phyloP scores from a whole-genome alignment of 179 eudicot genomes.

The Gypsophila paniculata region DNA sequence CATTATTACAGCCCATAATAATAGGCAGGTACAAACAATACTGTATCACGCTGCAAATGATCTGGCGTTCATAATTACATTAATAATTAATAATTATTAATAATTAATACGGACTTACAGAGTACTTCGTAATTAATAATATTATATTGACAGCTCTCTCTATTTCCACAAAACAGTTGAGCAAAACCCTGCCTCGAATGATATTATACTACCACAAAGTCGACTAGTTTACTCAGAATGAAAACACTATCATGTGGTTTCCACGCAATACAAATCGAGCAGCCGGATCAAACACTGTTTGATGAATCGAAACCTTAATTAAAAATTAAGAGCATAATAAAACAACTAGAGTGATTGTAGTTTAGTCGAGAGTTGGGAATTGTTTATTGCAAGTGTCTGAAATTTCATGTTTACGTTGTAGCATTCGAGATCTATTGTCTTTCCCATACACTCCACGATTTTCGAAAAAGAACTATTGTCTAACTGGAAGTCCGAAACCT shows the following conservation, averaged over 20 bases:
- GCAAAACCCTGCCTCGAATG: slow-evolving; percentile 1
- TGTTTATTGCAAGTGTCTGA: slow-evolving; percentile 15
- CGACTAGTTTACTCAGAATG: background rate
- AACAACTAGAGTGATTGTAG: slow-evolving; percentile 28
- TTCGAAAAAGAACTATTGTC: background rate
- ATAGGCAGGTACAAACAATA: slow-evolving; percentile 7
- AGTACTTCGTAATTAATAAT: background rate
- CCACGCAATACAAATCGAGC: slow-evolving; percentile 27
- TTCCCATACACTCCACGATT: background rate
- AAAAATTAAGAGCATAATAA: background rate
- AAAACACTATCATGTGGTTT: slow-evolving; percentile 30
- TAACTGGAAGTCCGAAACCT: background rate
- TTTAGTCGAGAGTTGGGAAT: slow-evolving; percentile 5
- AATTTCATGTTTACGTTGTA: background rate
- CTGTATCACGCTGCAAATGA: no score
- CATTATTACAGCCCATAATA: background rate
- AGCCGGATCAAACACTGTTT: background rate
- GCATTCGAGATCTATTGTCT: slow-evolving; percentile 15
- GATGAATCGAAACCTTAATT: background rate
- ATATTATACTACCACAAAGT: background rate
- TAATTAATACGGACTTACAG: no score
- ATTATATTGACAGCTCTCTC: slow-evolving; percentile 11
- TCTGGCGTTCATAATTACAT: background rate
- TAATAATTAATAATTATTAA: no score
- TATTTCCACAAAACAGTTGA: slow-evolving; percentile 1